These are phyloP conservation scores for Talinum fruticosum DNA, from an alignment of 148 eudicot species.

Conservation along the genomic window DNA sequence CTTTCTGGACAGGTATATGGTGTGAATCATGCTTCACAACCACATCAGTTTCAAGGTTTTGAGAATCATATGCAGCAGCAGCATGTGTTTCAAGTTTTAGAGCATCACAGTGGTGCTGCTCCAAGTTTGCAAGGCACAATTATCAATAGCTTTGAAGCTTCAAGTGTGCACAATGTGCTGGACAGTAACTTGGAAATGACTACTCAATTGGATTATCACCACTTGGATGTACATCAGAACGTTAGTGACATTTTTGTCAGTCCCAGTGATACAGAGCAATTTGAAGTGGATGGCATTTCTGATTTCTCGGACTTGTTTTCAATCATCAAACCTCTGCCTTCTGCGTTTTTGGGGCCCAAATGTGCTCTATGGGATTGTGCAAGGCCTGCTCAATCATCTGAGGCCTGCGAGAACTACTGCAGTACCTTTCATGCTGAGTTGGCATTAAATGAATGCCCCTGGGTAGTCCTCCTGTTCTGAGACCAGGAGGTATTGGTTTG, in stretches of 20 bases:
- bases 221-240: slow-evolving; percentile 20
- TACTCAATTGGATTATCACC: slow-evolving; percentile 25
- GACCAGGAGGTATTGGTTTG: slow-evolving; percentile 48
- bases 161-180: slow-evolving; percentile 24
- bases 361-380: slow-evolving; percentile 55
- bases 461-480: slow-evolving; percentile 41
- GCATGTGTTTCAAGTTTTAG: slow-evolving; percentile 34
- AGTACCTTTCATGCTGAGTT: slow-evolving; percentile 41
- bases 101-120: slow-evolving; percentile 20
- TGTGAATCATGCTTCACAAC: slow-evolving; percentile 24
- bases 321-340: slow-evolving; percentile 35
- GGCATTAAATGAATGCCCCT: slow-evolving; percentile 44
- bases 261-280: slow-evolving; percentile 25
- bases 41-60: slow-evolving; percentile 25
- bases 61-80: slow-evolving; percentile 9
- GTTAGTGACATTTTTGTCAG: slow-evolving; percentile 31
- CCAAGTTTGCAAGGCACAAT: slow-evolving; percentile 17
- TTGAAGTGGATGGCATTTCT: slow-evolving; percentile 31
- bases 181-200: slow-evolving; percentile 21
- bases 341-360: slow-evolving; percentile 45
- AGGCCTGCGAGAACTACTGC: slow-evolving; percentile 37
- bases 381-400: slow-evolving; percentile 40
- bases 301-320: slow-evolving; percentile 29
- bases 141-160: slow-evolving; percentile 30
- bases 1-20: slow-evolving; percentile 26